Evolutionary conservation across 2,329 filamentous ascomycete species (phyloP), one percentile per base, ranked within the genome.

Genomic region (Macrophomina pseudophaseolina): DNA sequence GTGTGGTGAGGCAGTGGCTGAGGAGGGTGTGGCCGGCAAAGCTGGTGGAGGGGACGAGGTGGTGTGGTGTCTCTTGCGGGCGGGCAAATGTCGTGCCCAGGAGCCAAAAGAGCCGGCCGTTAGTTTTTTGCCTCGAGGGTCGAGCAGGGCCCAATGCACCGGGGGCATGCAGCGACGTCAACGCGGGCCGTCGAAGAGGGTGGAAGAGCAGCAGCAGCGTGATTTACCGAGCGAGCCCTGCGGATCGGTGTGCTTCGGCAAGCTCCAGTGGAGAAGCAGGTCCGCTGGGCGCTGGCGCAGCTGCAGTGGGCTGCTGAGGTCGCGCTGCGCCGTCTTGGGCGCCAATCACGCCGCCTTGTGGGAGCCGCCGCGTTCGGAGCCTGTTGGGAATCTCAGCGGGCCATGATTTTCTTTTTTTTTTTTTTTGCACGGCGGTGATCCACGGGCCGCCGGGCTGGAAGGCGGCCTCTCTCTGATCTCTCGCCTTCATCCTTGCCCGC

Each of bases 201-300:
- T 59, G 42, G 64, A 66, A 66, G 53, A 18, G 18, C 49, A 54
- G 51, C 49, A 54, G 51, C 23, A 58, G 46, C 64, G 40, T 28
- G 65, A 62, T 65, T 65, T 51, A 44, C 48, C 62, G 42, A 62
- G 44, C 58, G 64, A 56, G 51, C 64, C n/a, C 51, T 59, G 64
- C 46, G 64, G 65, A 66, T 66, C 65, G 56, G 49, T 63, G 56
- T 40, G 35, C 40, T 48, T 58, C 64, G 64, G 64, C 64, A 66
- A 59, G 64, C 64, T 46, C 64, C 64, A 66, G 64, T 52, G 51
- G 63, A 65, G 63, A 35, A 53, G 46, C 42, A 62, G 58, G 58
- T 42, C 58, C 58, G 44, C 38, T 53, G 32, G 51, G 51, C 51
- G 49, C 48, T 30, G 48, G 51, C 51, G 49, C 48, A 12, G 48